These are phyloP conservation scores for Boletus bicolor DNA, from an alignment of 768 basidiomycete species.

Conservation along the genomic window DNA sequence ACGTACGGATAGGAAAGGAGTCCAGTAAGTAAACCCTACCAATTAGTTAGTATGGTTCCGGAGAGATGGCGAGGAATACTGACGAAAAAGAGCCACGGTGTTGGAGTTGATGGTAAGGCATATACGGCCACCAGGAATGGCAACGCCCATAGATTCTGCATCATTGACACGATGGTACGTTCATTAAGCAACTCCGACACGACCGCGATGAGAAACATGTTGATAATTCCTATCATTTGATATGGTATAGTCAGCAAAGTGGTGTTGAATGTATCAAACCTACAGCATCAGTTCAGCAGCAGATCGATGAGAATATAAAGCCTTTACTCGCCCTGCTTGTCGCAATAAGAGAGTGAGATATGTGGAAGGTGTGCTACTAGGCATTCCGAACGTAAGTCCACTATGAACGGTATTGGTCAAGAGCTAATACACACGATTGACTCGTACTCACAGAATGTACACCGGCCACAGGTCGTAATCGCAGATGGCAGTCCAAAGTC, in stretches of 20 bases:
- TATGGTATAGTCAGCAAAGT: constrained; percentile 62
- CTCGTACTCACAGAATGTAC: constrained; percentile 43
- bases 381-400: constrained; percentile 52
- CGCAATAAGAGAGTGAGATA: constrained; percentile 61
- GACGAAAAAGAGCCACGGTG: constrained; percentile 54
- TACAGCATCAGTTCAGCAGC: constrained; percentile 14
- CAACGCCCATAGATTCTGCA: constrained; percentile 56
- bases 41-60: not conserved
- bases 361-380: constrained; percentile 43
- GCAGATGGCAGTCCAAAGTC: constrained; percentile 51
- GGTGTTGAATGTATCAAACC: constrained; percentile 57
- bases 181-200: constrained; percentile 53
- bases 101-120: constrained; percentile 43
- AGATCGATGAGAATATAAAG: not conserved
- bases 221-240: constrained; percentile 47
- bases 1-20: constrained; percentile 45
- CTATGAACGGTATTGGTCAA: constrained; percentile 22
- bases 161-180: constrained; percentile 51
- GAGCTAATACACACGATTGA: not conserved
- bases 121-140: constrained; percentile 60
- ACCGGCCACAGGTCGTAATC: constrained; percentile 69
- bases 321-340: constrained; percentile 41
- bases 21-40: constrained; percentile 41
- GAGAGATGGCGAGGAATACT: constrained; percentile 8
- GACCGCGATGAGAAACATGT: constrained; percentile 48